Evolutionary conservation across 495 filamentous ascomycete species (phyloP).

Genomic region (Parathielavia appendiculata): DNA sequence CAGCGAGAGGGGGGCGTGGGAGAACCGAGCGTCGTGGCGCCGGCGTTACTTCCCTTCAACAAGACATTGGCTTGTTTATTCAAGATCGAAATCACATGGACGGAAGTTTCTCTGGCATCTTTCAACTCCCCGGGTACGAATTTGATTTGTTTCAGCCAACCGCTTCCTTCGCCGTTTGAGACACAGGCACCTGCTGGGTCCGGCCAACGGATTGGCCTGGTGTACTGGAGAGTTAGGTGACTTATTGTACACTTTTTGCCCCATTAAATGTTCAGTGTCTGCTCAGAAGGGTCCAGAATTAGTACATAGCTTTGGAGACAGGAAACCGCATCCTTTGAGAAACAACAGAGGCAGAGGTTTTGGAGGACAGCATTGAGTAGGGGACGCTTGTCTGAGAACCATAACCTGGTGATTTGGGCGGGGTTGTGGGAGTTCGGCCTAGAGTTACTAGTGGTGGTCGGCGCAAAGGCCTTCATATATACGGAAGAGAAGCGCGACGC

Average conservation of each 20-base stretch:
- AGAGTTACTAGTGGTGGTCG: constrained; percentile 4
- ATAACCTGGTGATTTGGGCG: constrained; percentile 1
- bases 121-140: no score
- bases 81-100: neutral
- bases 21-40: neutral
- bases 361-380: constrained; percentile 5
- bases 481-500: constrained; percentile 7
- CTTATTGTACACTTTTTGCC: no score
- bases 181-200: no score
- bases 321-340: no score
- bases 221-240: no score
- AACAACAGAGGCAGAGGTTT: neutral
- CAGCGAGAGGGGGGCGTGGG: neutral
- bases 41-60: neutral
- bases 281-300: no score
- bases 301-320: no score
- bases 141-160: no score
- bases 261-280: no score
- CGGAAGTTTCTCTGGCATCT: neutral
- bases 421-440: constrained; percentile 4
- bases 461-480: constrained; percentile 3
- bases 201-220: no score
- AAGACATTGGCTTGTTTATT: neutral
- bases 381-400: neutral
- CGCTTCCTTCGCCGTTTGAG: no score